A percentile compares a stretch with the other conserved stretches of the same genome.
These are phyloP conservation scores for Fusarium buxicola DNA, from an alignment of 2,329 filamentous ascomycete species.

Conservation along the genomic window DNA sequence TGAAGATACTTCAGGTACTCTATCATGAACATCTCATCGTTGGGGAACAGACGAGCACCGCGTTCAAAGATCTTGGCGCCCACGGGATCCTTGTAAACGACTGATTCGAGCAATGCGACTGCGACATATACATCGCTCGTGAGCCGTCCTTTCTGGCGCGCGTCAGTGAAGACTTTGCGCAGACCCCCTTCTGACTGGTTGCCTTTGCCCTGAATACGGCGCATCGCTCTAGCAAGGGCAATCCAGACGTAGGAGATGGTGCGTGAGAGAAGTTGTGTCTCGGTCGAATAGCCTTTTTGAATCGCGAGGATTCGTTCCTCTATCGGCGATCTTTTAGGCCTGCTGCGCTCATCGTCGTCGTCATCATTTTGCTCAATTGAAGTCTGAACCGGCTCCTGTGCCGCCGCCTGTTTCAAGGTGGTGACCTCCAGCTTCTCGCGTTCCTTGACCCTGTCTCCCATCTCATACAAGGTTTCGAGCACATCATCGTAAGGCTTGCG, in stretches of 20 bases:
- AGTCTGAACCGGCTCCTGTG: conserved; percentile 52
- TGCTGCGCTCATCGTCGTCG: conserved; percentile 57
- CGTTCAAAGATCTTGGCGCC: conserved; percentile 97
- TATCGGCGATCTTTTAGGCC: conserved; percentile 64
- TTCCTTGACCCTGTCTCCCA: conserved; percentile 79
- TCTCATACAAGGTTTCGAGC: conserved; percentile 86
- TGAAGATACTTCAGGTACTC: conserved; percentile 97
- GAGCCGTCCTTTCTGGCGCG: conserved; percentile 85
- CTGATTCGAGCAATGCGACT: conserved; percentile 91
- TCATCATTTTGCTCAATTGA: conserved; percentile 62
- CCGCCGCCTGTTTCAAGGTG: conserved; percentile 65
- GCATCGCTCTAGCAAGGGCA: conserved; percentile 91
- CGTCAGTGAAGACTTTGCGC: conserved; percentile 89
- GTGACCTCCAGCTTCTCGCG: conserved; percentile 69
- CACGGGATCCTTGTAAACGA: conserved; percentile 93
- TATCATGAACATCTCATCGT: conserved; percentile 91
- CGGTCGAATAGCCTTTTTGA: conserved; percentile 75
- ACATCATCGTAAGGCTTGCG: conserved; percentile 86
- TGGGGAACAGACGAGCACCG: conserved; percentile 91
- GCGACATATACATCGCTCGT: conserved; percentile 96
- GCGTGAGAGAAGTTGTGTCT: conserved; percentile 81
- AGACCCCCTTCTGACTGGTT: conserved; percentile 76
- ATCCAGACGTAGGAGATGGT: conserved; percentile 97
- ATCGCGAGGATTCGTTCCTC: conserved; percentile 73
- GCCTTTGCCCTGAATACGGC: conserved; percentile 90